Percentiles rank a stretch among this genome's conserved stretches.
phyloP scores from a whole-genome alignment of 495 filamentous ascomycete species.

The Massariosphaeria phaeospora region DNA sequence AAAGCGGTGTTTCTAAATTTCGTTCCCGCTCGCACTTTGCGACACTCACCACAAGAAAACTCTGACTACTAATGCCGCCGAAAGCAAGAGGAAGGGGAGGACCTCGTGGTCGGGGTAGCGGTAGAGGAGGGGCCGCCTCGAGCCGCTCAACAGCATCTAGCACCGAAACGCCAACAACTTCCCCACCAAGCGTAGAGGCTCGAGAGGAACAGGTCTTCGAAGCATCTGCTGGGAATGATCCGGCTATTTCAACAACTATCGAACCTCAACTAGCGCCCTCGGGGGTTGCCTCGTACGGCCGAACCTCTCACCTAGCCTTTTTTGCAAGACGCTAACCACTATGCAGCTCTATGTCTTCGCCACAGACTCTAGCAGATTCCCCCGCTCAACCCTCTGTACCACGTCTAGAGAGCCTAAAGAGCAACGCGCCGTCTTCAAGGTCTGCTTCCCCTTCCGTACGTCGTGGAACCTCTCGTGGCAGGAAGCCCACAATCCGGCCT shows the following conservation, averaged over 20 bases:
- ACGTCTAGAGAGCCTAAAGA: conserved; percentile 21
- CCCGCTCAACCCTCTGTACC: conserved; percentile 3
- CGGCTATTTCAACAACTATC: neutral
- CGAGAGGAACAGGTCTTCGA: neutral
- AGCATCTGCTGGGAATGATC: neutral
- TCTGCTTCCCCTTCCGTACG: conserved; percentile 10
- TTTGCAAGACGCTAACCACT: neutral
- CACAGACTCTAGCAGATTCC: neutral
- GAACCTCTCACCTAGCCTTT: neutral
- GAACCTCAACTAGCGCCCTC: neutral
- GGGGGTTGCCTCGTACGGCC: neutral
- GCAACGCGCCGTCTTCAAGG: neutral
- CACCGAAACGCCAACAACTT: neutral
- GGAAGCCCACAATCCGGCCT: conserved; percentile 14
- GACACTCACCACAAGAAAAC: neutral
- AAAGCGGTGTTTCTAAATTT: neutral
- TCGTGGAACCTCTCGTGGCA: conserved; percentile 13
- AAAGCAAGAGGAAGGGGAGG: conserved; percentile 11
- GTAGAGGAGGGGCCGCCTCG: conserved; percentile 2
- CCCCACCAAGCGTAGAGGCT: neutral
- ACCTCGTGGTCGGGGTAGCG: conserved; percentile 7
- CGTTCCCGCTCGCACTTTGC: neutral
- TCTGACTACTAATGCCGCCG: conserved; percentile 7
- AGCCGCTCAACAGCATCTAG: neutral
- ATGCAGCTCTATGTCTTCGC: conserved; percentile 6